phyloP scores from a whole-genome alignment of 1,139 yeast genomes.

The Kodamaea sp. region DNA sequence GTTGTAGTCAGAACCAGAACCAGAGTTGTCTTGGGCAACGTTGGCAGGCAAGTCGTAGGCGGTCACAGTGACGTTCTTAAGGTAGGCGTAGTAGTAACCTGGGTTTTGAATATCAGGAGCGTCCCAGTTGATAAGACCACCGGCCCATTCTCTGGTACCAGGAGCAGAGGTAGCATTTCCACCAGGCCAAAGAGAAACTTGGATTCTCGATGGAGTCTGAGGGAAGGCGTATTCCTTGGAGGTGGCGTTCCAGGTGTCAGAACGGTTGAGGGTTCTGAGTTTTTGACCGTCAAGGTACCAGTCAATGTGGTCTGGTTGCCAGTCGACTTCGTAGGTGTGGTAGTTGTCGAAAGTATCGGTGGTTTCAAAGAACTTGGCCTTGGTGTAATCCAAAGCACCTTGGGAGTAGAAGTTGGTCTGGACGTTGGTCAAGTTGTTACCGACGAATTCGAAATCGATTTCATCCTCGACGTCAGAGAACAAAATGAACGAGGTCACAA shows the following conservation, averaged over 20 bases:
- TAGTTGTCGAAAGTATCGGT: constrained; percentile 62
- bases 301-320: constrained; percentile 70
- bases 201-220: constrained; percentile 88
- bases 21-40: constrained; percentile 29
- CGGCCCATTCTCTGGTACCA: constrained; percentile 94
- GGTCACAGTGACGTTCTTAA: constrained; percentile 59
- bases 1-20: constrained; percentile 40
- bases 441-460: constrained; percentile 85
- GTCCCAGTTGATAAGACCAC: constrained; percentile 85
- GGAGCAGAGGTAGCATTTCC: constrained; percentile 63
- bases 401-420: constrained; percentile 81
- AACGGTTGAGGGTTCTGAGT: constrained; percentile 66
- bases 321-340: constrained; percentile 80
- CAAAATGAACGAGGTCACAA: constrained; percentile 80
- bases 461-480: constrained; percentile 89
- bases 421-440: constrained; percentile 62
- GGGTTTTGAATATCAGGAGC: constrained; percentile 67
- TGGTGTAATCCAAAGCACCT: constrained; percentile 69
- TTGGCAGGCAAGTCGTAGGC: constrained; percentile 71
- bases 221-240: constrained; percentile 64
- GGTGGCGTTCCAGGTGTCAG: constrained; percentile 71
- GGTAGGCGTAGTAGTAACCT: constrained; percentile 75
- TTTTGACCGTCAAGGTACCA: constrained; percentile 76
- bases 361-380: constrained; percentile 49
- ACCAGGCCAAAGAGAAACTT: constrained; percentile 92